A percentile compares a stretch with the other conserved stretches of the same genome.
These are phyloP conservation scores for Phytopythium aichiense DNA, from an alignment of 352 stramenopile species.

Conservation along the genomic window DNA sequence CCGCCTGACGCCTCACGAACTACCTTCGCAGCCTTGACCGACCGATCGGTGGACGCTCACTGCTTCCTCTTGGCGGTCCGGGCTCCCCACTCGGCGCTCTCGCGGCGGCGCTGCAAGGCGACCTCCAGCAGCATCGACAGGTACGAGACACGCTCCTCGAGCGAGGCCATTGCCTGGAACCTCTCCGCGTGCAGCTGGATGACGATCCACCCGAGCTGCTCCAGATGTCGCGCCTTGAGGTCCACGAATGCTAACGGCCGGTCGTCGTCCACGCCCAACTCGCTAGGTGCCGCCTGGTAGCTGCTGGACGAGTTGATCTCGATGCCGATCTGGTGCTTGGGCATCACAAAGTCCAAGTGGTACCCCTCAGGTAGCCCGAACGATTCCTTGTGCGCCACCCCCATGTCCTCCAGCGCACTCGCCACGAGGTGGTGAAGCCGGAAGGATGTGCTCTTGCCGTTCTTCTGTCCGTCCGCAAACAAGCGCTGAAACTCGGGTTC, in stretches of 20 bases:
- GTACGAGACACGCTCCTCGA: constrained; percentile 50
- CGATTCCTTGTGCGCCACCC: constrained; percentile 28
- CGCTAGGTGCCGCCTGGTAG: constrained; percentile 38
- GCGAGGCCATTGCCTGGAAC: constrained; percentile 43
- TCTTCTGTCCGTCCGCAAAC: constrained; percentile 46
- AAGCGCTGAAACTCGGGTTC: constrained; percentile 33
- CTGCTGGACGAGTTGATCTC: constrained; percentile 55
- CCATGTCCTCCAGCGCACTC: constrained; percentile 52
- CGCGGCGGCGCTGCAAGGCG: constrained; percentile 27
- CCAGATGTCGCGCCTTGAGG: constrained; percentile 59
- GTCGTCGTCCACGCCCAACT: constrained; percentile 29
- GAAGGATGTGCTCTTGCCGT: constrained; percentile 54
- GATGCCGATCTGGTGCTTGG: constrained; percentile 52
- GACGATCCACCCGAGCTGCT: constrained; percentile 61
- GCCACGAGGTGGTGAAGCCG: constrained; percentile 50
- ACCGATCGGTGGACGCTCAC: neutral
- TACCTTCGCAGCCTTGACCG: neutral
- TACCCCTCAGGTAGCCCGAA: constrained; percentile 40
- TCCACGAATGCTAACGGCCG: constrained; percentile 53
- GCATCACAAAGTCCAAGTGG: constrained; percentile 45
- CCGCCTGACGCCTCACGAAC: neutral
- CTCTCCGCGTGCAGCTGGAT: constrained; percentile 54
- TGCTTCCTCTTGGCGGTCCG: neutral
- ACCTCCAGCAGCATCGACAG: constrained; percentile 72
- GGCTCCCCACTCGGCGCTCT: neutral